Base-by-base conservation (phyloP, 148 eudicot species). In the Heliosperma pusillum region DNA sequence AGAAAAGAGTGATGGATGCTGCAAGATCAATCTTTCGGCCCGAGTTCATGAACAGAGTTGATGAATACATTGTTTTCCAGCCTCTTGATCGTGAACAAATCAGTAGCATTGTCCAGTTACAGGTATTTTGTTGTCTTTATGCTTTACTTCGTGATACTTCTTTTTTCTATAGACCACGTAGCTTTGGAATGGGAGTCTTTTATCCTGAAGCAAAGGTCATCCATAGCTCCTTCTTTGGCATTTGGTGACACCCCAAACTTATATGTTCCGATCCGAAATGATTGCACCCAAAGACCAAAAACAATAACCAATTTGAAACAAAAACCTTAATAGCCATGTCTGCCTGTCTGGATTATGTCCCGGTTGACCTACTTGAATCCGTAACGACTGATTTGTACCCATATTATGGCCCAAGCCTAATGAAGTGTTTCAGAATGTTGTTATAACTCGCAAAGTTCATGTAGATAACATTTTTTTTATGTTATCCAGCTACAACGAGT, bases 41-140 rank as follows among this genome's bases (percentile, higher is more conserved):
- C 2, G 97, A 94, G 90, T 94, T 94, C 83, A 94, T 94, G 96
- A 94, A 92, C 73, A 90, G 96, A 12, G 90, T 94, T 10, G 98
- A 94, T 73, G 98, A 92, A 76, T 94, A 94, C 71, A 92, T 94
- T 11, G 98, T 94, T n/a, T 94, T 94, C 87, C 93, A 86, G 83
- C 98, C 98, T 67, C 88, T 94, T 64, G 91, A 89, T 53, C 91
- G 92, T 40, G 87, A 87, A 13, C 93, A 94, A 77, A 94, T 94
- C 75, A 82, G 80, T 80, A 82, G 86, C 65, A 94, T 92, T 61
- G 98, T 92, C 66, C 79, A 80, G 72, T 83, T 94, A 80, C 98
- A 94, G 96, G 98, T 94, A 83, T 52, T 66, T 52, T 30, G 6
- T 56, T 52, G 15, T 42, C 12, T 20, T 69, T 71, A 19, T n/a